These are phyloP conservation scores for Albizia julibrissin DNA, from an alignment of 306 rosid species.

Conservation along the genomic window DNA sequence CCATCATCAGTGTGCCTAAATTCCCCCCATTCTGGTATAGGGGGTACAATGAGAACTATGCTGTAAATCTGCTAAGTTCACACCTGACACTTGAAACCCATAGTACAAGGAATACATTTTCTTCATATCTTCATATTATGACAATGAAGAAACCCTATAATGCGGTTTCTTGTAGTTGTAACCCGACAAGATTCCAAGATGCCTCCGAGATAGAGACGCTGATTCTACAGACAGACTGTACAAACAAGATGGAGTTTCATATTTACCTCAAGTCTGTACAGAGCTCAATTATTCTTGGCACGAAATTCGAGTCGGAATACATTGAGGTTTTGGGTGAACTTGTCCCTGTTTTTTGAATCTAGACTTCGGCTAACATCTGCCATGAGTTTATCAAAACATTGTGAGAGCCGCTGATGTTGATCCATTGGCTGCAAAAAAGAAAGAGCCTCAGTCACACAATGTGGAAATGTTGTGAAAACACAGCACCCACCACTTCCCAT, in stretches of 20 bases:
- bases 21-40: conserved; percentile 28
- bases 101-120: conserved; percentile 46
- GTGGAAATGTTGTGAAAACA: conserved; percentile 3
- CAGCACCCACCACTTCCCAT: not conserved
- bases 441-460: conserved; percentile 15
- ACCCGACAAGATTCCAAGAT: conserved; percentile 26
- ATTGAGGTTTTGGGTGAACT: conserved; percentile 56
- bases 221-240: conserved; percentile 35
- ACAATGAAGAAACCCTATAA: conserved; percentile 27
- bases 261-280: conserved; percentile 7
- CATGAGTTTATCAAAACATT: conserved; percentile 58
- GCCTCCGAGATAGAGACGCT: conserved; percentile 31
- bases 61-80: conserved; percentile 34
- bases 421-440: conserved; percentile 48
- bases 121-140: conserved; percentile 20
- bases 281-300: conserved; percentile 46
- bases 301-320: conserved; percentile 51
- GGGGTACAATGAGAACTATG: conserved; percentile 27
- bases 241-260: conserved; percentile 30
- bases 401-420: conserved; percentile 52
- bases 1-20: conserved; percentile 22
- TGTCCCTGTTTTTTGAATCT: conserved; percentile 60
- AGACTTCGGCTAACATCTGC: conserved; percentile 46
- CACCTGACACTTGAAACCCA: conserved; percentile 32
- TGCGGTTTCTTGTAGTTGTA: conserved; percentile 37